Percentiles rank a stretch among this genome's conserved stretches.
Evolutionary conservation across 805 yeast species (phyloP).

Genomic region (Candida quercuum): DNA sequence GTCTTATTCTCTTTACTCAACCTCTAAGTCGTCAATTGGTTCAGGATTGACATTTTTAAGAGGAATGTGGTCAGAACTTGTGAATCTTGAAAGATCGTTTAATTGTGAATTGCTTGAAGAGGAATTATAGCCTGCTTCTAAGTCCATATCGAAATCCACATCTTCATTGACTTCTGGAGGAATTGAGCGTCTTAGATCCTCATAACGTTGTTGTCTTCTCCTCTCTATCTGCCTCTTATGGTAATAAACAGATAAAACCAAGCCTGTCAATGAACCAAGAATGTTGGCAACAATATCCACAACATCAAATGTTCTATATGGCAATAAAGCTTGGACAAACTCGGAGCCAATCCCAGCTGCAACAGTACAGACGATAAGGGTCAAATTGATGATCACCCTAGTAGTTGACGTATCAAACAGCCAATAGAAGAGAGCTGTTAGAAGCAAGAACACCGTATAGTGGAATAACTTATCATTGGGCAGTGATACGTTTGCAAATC

Average conservation of each 20-base stretch:
- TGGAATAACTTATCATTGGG: slow-evolving; percentile 49
- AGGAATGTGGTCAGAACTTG: slow-evolving; percentile 19
- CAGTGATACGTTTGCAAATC: slow-evolving; percentile 31
- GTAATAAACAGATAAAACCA: slow-evolving; percentile 11
- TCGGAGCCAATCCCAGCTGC: slow-evolving; percentile 47
- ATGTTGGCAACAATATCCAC: slow-evolving; percentile 38
- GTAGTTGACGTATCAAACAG: slow-evolving; percentile 33
- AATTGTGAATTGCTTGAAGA: slow-evolving; percentile 5
- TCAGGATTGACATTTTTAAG: slow-evolving; percentile 16
- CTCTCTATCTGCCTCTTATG: slow-evolving; percentile 20
- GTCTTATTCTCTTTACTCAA: slow-evolving; percentile 10
- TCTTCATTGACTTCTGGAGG: slow-evolving; percentile 21
- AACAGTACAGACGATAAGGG: slow-evolving; percentile 39
- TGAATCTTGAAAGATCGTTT: slow-evolving; percentile 20
- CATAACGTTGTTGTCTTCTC: slow-evolving; percentile 19
- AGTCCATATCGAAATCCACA: slow-evolving; percentile 20
- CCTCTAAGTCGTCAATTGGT: slow-evolving; percentile 19
- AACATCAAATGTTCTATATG: slow-evolving; percentile 42
- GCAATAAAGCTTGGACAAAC: slow-evolving; percentile 40
- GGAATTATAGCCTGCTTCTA: slow-evolving; percentile 9
- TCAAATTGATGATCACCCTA: slow-evolving; percentile 27
- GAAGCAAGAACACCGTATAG: slow-evolving; percentile 37
- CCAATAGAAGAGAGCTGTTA: slow-evolving; percentile 45
- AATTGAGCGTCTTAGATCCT: slow-evolving; percentile 21
- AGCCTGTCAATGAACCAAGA: slow-evolving; percentile 23